phyloP scores from a whole-genome alignment of 2,329 filamentous ascomycete species.

The Monilinia vaccinii-corymbosi region DNA sequence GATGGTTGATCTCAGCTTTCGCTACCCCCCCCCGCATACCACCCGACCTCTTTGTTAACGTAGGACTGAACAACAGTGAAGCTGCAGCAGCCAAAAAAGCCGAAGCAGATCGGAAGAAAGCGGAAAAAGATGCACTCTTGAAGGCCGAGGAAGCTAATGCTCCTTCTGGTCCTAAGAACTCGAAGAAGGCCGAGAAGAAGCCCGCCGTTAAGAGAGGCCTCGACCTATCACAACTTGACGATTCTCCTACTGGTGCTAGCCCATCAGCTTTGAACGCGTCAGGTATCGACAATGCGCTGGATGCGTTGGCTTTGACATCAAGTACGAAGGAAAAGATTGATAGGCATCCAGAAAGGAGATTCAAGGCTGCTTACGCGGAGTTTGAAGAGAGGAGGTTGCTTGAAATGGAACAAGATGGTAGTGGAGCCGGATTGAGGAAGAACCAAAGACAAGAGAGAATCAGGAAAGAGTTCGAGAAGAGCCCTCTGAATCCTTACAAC shows the following conservation, averaged over 20 bases:
- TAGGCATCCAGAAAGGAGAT: slow-evolving; percentile 77
- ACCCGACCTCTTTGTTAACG: slow-evolving; percentile 9
- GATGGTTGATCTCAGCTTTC: slow-evolving; percentile 2
- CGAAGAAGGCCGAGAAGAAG: slow-evolving; percentile 60
- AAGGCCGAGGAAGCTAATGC: slow-evolving; percentile 68
- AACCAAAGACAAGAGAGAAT: slow-evolving; percentile 81
- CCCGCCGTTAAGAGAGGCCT: slow-evolving; percentile 50
- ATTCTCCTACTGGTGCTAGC: slow-evolving; percentile 30
- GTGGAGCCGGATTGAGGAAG: slow-evolving; percentile 60
- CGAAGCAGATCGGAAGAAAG: slow-evolving; percentile 79
- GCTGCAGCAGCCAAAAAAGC: slow-evolving; percentile 76
- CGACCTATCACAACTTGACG: slow-evolving; percentile 67
- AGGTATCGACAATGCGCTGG: slow-evolving; percentile 89
- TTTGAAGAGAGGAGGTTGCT: slow-evolving; percentile 74
- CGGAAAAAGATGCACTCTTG: slow-evolving; percentile 75
- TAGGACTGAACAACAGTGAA: slow-evolving; percentile 46
- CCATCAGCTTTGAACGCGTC: slow-evolving; percentile 62
- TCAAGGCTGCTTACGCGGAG: slow-evolving; percentile 73
- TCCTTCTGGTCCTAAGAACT: slow-evolving; percentile 42
- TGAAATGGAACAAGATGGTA: slow-evolving; percentile 79
- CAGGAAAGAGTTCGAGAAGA: slow-evolving; percentile 88
- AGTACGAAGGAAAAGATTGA: slow-evolving; percentile 64
- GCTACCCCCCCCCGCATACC: slow-evolving; percentile 10
- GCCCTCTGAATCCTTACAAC: slow-evolving; percentile 92
- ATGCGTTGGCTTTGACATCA: slow-evolving; percentile 63